Percentiles rank a stretch among this genome's conserved stretches.
These are phyloP conservation scores for Zasmidium cellare DNA, from an alignment of 2,329 filamentous ascomycete species.

Conservation along the genomic window DNA sequence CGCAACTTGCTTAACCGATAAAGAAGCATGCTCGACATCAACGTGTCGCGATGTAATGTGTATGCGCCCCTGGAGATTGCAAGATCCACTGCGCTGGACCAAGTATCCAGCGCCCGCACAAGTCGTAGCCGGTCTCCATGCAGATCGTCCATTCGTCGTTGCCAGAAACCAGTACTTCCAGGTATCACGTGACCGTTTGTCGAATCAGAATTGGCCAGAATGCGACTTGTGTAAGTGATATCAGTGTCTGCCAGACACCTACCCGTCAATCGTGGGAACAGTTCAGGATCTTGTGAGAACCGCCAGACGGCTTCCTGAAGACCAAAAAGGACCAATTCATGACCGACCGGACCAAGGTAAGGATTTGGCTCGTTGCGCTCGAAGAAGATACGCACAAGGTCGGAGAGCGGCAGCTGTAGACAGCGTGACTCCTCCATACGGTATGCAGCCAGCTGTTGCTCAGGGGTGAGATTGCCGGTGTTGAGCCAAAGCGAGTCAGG, in stretches of 20 bases:
- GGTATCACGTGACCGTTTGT: neutral
- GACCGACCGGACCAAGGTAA: slow-evolving; percentile 13
- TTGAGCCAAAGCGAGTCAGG: slow-evolving; percentile 15
- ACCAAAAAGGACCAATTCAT: slow-evolving; percentile 19
- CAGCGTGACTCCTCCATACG: slow-evolving; percentile 7
- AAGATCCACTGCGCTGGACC: slow-evolving; percentile 9
- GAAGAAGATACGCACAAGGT: slow-evolving; percentile 18
- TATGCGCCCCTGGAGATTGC: slow-evolving; percentile 9
- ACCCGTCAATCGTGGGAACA: slow-evolving; percentile 17
- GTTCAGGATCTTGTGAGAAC: slow-evolving; percentile 20
- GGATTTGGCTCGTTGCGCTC: slow-evolving; percentile 16
- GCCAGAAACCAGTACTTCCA: slow-evolving; percentile 2
- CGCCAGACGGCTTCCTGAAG: slow-evolving; percentile 20
- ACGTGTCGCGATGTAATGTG: slow-evolving; percentile 11
- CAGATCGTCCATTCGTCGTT: slow-evolving; percentile 4
- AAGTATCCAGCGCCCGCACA: slow-evolving; percentile 11
- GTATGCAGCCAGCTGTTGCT: slow-evolving; percentile 7
- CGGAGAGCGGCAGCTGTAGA: slow-evolving; percentile 19
- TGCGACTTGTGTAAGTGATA: neutral
- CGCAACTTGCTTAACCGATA: slow-evolving; percentile 15
- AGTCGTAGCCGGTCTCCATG: slow-evolving; percentile 11
- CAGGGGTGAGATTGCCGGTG: neutral
- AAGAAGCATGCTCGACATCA: slow-evolving; percentile 15
- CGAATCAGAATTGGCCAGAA: neutral
- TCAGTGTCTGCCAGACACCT: slow-evolving; percentile 9